A percentile compares a stretch with the other conserved stretches of the same genome.
phyloP scores from a whole-genome alignment of 164 flowering plant species.

The Nymphaea thermarum region DNA sequence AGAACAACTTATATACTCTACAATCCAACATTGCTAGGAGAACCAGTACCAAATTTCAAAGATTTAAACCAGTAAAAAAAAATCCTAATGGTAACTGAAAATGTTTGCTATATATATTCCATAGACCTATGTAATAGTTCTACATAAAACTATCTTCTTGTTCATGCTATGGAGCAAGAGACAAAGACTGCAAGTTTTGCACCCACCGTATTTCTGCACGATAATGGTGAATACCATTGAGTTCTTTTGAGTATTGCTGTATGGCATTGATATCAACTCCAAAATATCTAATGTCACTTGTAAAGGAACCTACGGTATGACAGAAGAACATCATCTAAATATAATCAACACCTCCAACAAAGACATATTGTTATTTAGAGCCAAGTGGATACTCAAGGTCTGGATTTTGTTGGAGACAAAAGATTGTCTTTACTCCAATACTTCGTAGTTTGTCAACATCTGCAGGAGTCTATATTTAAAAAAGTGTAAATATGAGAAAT shows the following conservation, averaged over 20 bases:
- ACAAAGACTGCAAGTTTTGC: neutral
- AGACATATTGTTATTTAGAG: neutral
- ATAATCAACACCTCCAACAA: too few species aligned
- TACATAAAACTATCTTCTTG: neutral
- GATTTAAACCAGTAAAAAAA: too few species aligned
- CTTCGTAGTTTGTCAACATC: constrained; percentile 90
- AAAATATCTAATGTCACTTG: constrained; percentile 50
- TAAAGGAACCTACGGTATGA: constrained; percentile 26
- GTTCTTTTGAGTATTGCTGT: constrained; percentile 53
- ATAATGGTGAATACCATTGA: constrained; percentile 64
- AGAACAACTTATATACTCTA: too few species aligned
- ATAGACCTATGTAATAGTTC: neutral
- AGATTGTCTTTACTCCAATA: constrained; percentile 84
- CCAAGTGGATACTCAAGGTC: constrained; percentile 89
- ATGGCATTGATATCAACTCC: constrained; percentile 73
- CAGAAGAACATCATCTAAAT: too few species aligned
- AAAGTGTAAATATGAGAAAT: neutral
- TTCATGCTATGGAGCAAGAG: neutral
- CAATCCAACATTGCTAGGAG: too few species aligned
- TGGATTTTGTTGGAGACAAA: constrained; percentile 87
- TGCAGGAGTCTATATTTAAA: constrained; percentile 51
- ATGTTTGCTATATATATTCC: too few species aligned
- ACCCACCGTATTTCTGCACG: constrained; percentile 89
- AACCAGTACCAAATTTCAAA: too few species aligned
- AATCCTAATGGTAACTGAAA: too few species aligned